A percentile compares a stretch with the other conserved stretches of the same genome.
Evolutionary conservation across 306 rosid genomes (phyloP).

Genomic region (barrel medic (Medicago truncatula)): MtrunA17r5.0-ANR NC_053042.1:31406001-31406500

Average conservation of each 20-base stretch:
- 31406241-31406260: constrained; percentile 84
- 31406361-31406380: constrained; percentile 91
- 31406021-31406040: constrained; percentile 52
- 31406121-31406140: constrained; percentile 47
- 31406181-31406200: constrained; percentile 75
- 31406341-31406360: constrained; percentile 73
- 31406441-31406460: constrained; percentile 91
- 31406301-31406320: constrained; percentile 98
- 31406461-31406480: constrained; percentile 94
- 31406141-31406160: constrained; percentile 57
- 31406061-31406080: constrained; percentile 94
- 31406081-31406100: constrained; percentile 70
- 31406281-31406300: constrained; percentile 93
- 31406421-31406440: constrained; percentile 75
- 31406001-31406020: constrained; percentile 47
- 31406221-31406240: constrained; percentile 78
- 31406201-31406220: constrained; percentile 71
- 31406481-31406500: constrained; percentile 83
- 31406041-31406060: constrained; percentile 80
- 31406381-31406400: constrained; percentile 89
- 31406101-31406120: constrained; percentile 69
- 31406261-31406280: constrained; percentile 84
- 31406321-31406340: constrained; percentile 77
- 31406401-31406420: constrained; percentile 72
- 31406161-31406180: constrained; percentile 63